Conservation (phyloP, 2,329 filamentous ascomycete species). For the Fusarium devonianum region DNA sequence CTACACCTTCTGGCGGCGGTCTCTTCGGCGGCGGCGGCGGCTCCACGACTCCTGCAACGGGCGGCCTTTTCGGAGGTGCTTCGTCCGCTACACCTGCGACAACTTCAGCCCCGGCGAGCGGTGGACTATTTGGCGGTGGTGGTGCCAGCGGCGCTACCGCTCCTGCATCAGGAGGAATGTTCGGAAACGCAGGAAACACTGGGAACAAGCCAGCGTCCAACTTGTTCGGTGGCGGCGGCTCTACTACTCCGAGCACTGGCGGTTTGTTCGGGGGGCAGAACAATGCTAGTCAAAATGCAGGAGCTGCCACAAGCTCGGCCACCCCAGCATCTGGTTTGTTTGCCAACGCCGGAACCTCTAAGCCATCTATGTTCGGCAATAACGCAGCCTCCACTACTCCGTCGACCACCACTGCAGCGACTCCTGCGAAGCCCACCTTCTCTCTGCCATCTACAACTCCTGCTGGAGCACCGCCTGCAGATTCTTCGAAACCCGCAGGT, state of each 20-base stretch:
- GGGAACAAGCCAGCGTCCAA: slow-evolving; percentile 31
- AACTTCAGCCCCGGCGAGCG: slow-evolving; percentile 33
- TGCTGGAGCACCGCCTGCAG: slow-evolving; percentile 60
- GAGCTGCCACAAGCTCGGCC: slow-evolving; percentile 36
- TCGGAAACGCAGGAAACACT: slow-evolving; percentile 39
- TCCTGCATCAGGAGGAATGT: slow-evolving; percentile 44
- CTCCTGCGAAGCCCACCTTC: slow-evolving; percentile 57
- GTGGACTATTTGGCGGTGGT: slow-evolving; percentile 39
- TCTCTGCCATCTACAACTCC: slow-evolving; percentile 61
- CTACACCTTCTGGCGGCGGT: slow-evolving; percentile 18
- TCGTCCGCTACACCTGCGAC: slow-evolving; percentile 41
- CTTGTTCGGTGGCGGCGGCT: slow-evolving; percentile 40
- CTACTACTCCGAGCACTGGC: slow-evolving; percentile 35
- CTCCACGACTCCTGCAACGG: slow-evolving; percentile 38
- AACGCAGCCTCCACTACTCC: slow-evolving; percentile 7
- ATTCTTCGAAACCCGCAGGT: slow-evolving; percentile 41
- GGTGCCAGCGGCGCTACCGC: slow-evolving; percentile 37
- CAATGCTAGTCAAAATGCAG: slow-evolving; percentile 36
- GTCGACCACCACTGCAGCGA: slow-evolving; percentile 44
- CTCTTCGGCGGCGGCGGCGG: slow-evolving; percentile 37
- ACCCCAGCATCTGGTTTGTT: slow-evolving; percentile 45
- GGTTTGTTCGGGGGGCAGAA: slow-evolving; percentile 40
- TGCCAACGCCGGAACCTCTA: slow-evolving; percentile 33
- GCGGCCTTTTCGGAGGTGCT: slow-evolving; percentile 34
- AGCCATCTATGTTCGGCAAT: slow-evolving; percentile 34